Evolutionary conservation across 768 basidiomycete species (phyloP).

Genomic region (Mycena alexandri): DNA sequence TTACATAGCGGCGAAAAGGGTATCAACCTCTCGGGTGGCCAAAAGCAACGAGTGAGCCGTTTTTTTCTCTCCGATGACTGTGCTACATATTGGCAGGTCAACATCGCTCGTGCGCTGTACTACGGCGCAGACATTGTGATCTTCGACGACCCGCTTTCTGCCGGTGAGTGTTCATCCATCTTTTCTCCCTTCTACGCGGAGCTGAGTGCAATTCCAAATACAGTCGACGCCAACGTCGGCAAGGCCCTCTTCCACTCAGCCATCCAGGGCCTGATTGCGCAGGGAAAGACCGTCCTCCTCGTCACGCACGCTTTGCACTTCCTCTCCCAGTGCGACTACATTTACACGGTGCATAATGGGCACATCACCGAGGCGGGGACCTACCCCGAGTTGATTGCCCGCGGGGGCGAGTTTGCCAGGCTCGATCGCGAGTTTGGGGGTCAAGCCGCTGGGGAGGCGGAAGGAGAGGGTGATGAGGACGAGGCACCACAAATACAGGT

Average conservation of each 20-base stretch:
- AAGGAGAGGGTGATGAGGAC: conserved; percentile 44
- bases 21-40: conserved; percentile 75
- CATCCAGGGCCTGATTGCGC: conserved; percentile 60
- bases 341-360: conserved; percentile 83
- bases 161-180: conserved; percentile 52
- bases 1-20: conserved; percentile 43
- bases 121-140: conserved; percentile 71
- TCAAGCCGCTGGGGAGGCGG: conserved; percentile 19
- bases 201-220: conserved; percentile 4
- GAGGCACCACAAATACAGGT: conserved; percentile 16
- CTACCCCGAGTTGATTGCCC: conserved; percentile 61
- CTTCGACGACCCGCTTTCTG: conserved; percentile 75
- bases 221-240: conserved; percentile 82
- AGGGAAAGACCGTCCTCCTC: conserved; percentile 83
- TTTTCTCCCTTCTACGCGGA: background rate
- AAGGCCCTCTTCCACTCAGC: conserved; percentile 74
- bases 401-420: conserved; percentile 65
- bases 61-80: too few relatives aligned
- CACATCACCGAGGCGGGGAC: conserved; percentile 78
- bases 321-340: conserved; percentile 87
- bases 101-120: conserved; percentile 80
- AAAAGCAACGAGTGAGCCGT: conserved; percentile 65
- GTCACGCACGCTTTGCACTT: conserved; percentile 95
- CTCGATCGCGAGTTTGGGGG: conserved; percentile 71
- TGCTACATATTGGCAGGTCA: conserved; percentile 62